Conservation (phyloP, 768 basidiomycete genomes). For the Suillus alpinus region DNA sequence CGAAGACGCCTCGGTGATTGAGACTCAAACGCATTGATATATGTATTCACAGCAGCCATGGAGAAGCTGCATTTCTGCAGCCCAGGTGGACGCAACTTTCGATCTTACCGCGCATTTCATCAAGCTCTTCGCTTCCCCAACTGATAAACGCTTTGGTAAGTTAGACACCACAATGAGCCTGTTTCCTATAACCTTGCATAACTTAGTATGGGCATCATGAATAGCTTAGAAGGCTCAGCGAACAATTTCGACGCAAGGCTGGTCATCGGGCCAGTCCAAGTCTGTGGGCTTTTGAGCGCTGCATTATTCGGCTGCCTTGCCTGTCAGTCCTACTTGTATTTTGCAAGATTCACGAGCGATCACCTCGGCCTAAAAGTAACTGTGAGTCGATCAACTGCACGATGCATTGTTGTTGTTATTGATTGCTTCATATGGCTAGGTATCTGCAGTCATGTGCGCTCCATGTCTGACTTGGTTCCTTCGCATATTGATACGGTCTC, state of each 20-base stretch:
- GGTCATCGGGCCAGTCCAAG: slow-evolving; percentile 11
- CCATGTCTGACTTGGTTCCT: neutral
- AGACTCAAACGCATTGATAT: too few species aligned
- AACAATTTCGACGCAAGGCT: neutral
- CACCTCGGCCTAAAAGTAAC: slow-evolving; percentile 5
- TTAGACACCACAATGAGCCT: too few species aligned
- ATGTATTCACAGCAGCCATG: too few species aligned
- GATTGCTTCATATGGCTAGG: neutral
- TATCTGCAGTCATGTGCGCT: slow-evolving; percentile 1
- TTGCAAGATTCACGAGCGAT: slow-evolving; percentile 3
- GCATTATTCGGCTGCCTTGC: slow-evolving; percentile 12
- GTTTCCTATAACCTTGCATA: too few species aligned
- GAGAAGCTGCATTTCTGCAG: too few species aligned
- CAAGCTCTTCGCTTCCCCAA: too few species aligned
- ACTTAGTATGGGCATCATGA: neutral
- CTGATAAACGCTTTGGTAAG: too few species aligned
- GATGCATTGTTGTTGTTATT: neutral
- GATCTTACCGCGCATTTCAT: too few species aligned
- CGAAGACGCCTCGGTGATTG: too few species aligned
- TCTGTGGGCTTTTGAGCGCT: slow-evolving; percentile 8
- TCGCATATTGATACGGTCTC: neutral
- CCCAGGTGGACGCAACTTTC: too few species aligned
- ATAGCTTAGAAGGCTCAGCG: neutral
- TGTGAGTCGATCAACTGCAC: neutral
- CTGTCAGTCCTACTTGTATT: slow-evolving; percentile 12